Percentiles rank a stretch among this genome's conserved stretches.
Conservation (phyloP, 1,284 basidiomycete genomes). For the Melampsora abietis-canadensis region DNA sequence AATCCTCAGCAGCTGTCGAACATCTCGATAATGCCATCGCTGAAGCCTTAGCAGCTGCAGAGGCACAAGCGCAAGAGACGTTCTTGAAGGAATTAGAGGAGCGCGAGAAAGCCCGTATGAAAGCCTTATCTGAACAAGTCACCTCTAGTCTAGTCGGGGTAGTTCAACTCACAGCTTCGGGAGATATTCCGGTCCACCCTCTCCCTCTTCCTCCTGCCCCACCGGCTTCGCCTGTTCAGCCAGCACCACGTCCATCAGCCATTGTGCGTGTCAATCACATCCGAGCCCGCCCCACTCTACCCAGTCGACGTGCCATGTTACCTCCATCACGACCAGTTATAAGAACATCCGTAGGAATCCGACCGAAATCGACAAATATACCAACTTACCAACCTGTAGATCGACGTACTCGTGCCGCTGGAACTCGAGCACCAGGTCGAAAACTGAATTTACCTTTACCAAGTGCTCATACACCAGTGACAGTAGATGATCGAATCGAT, state of each 20-base stretch:
- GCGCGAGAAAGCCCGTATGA: not conserved
- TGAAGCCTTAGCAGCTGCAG: slow-evolving; percentile 17
- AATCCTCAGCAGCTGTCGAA: not conserved
- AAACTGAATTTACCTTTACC: slow-evolving; percentile 33
- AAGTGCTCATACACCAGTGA: slow-evolving; percentile 17
- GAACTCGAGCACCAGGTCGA: slow-evolving; percentile 16
- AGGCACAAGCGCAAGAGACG: slow-evolving; percentile 11
- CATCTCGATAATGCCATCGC: not conserved
- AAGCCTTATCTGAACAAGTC: slow-evolving; percentile 13
- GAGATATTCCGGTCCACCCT: slow-evolving; percentile 34
- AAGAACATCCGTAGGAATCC: not conserved
- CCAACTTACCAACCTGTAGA: not conserved
- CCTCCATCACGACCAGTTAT: not conserved
- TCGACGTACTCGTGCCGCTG: slow-evolving; percentile 28
- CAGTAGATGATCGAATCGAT: slow-evolving; percentile 13
- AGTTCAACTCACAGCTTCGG: slow-evolving; percentile 26
- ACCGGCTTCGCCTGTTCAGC: not conserved
- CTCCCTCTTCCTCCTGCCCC: not conserved
- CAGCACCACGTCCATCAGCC: not conserved
- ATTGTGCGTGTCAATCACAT: not conserved
- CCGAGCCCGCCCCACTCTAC: not conserved
- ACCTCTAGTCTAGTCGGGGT: not conserved
- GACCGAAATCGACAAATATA: not conserved
- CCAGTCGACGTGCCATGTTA: slow-evolving; percentile 7
- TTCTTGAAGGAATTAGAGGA: slow-evolving; percentile 4